Conservation (phyloP, 2,329 filamentous ascomycete species). For the Gliomastix tumulicola region DNA sequence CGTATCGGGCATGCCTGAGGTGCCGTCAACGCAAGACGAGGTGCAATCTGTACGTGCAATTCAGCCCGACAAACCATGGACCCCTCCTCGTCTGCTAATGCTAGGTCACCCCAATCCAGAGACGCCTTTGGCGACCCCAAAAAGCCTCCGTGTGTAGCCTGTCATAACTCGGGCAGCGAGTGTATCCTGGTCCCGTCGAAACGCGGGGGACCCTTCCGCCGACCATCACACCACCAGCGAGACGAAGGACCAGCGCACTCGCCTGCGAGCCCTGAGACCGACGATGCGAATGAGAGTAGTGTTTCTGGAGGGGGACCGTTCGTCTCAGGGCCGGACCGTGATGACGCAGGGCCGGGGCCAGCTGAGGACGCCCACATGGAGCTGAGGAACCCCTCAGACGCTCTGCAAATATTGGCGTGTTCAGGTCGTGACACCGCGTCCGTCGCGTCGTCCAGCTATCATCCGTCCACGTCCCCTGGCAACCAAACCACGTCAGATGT, state of each 20-base stretch:
- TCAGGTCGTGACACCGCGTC: neutral
- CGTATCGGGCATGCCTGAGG: constrained; percentile 6
- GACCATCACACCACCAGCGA: neutral
- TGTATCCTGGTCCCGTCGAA: constrained; percentile 3
- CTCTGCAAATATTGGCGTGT: constrained; percentile 6
- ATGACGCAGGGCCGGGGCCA: neutral
- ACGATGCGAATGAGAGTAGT: neutral
- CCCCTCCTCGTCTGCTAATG: neutral
- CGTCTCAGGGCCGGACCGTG: too few relatives aligned
- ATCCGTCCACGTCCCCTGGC: neutral
- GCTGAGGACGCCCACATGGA: constrained; percentile 4
- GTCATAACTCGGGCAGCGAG: constrained; percentile 2
- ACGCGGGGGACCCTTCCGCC: constrained; percentile 1
- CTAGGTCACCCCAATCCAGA: neutral
- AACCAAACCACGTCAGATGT: too few relatives aligned
- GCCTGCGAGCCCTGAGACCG: neutral
- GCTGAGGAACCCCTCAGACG: constrained; percentile 8
- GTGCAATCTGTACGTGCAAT: constrained; percentile 7
- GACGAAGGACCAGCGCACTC: neutral
- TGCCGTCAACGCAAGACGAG: constrained; percentile 8
- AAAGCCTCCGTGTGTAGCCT: constrained; percentile 4
- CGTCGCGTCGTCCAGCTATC: neutral
- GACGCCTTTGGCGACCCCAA: constrained; percentile 4
- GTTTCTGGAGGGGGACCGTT: neutral
- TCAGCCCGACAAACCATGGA: neutral